These are phyloP conservation scores for Dicorynia guianensis DNA, from an alignment of 306 rosid genomes.

Conservation along the genomic window DNA sequence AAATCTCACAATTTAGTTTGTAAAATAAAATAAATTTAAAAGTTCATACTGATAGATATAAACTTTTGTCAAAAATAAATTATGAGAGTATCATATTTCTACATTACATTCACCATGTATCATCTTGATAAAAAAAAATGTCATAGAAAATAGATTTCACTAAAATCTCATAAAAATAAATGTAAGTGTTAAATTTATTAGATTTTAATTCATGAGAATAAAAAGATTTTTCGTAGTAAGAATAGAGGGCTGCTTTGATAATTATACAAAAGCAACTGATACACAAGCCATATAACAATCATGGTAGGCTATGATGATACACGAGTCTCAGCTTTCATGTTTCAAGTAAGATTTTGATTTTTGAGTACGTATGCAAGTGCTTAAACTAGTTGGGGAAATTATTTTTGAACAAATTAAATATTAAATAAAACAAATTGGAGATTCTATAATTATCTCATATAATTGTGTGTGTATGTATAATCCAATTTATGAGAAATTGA, in stretches of 20 bases:
- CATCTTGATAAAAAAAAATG: too few species aligned
- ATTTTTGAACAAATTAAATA: conserved; percentile 19
- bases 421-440: conserved; percentile 43
- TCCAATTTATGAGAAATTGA: conserved; percentile 36
- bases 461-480: conserved; percentile 2
- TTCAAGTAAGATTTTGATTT: conserved; percentile 38
- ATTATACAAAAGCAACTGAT: conserved; percentile 43
- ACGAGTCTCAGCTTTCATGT: conserved; percentile 62
- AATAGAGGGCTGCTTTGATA: conserved; percentile 45
- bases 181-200: too few species aligned
- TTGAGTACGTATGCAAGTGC: conserved; percentile 53
- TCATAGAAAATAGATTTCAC: too few species aligned
- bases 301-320: conserved; percentile 57
- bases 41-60: too few species aligned
- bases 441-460: conserved; percentile 29
- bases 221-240: too few species aligned
- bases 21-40: too few species aligned
- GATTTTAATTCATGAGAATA: too few species aligned
- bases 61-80: too few species aligned
- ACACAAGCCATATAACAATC: conserved; percentile 45
- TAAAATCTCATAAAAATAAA: too few species aligned
- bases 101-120: too few species aligned
- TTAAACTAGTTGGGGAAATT: conserved; percentile 35
- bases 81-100: too few species aligned
- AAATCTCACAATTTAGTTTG: too few species aligned